A percentile compares a stretch with the other conserved stretches of the same genome.
Conservation (phyloP, 1,284 basidiomycete genomes). For the Puccinia sorghi region DNA sequence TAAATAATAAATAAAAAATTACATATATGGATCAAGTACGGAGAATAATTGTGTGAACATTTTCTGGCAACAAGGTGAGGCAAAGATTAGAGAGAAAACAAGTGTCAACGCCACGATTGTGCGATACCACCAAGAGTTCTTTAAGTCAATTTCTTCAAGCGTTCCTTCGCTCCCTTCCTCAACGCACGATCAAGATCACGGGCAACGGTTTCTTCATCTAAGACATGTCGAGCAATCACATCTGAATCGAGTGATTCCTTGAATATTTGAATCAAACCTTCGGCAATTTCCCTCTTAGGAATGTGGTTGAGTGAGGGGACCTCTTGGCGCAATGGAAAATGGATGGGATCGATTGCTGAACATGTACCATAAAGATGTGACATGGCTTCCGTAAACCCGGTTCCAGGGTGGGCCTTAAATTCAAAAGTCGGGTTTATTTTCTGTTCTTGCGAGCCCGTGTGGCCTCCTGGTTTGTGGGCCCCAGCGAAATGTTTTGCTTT, state of each 20-base stretch:
- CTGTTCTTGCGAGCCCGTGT: not conserved
- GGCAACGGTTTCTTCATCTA: constrained; percentile 14
- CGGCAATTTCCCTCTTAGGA: constrained; percentile 1
- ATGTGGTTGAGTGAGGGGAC: constrained; percentile 6
- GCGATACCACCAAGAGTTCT: not conserved
- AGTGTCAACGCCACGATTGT: no score
- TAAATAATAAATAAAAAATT: no score
- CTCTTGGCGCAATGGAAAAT: constrained; percentile 1
- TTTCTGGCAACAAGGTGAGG: no score
- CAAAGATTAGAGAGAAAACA: no score
- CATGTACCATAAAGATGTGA: constrained; percentile 22
- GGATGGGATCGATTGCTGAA: constrained; percentile 16
- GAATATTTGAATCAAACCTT: constrained; percentile 20
- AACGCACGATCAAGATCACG: constrained; percentile 18
- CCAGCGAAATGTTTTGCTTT: constrained; percentile 5
- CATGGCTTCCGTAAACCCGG: not conserved
- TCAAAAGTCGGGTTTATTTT: not conserved
- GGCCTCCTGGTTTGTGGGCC: not conserved
- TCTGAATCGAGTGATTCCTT: constrained; percentile 1
- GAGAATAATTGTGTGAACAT: no score
- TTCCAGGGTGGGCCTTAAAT: not conserved
- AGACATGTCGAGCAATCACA: constrained; percentile 18
- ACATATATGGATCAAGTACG: no score
- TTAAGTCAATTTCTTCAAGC: constrained; percentile 14
- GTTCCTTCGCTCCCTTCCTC: constrained; percentile 24